Base-by-base conservation (phyloP, 2,329 filamentous ascomycete species). In the Fusarium heterosporum region DNA sequence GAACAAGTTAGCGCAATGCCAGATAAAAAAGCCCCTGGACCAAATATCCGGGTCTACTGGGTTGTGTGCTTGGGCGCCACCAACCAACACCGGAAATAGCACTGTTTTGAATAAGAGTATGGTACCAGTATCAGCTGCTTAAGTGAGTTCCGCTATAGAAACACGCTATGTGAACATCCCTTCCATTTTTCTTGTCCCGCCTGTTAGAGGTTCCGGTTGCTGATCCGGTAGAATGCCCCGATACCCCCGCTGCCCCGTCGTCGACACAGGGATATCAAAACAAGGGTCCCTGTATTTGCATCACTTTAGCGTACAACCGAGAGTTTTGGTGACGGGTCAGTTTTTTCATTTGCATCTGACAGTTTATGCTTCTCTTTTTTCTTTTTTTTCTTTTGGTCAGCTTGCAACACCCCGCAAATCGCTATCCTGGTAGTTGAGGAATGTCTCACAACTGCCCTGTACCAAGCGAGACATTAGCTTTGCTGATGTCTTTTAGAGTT, bases 171-270 rank as follows among this genome's bases (percentile, higher is more conserved):
- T 34, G 16, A 53, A 34, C 29, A 13, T 53, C 40, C 28, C 47
- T 19, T 29, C 29, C 34, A 17, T 3, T 9, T 32, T 14, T 14
- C 30, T 12, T 14, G 6, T 32, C 11, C 30, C 11, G 11, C 11
- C 30, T 13, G 17, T n/a, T 39, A 38, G n/a, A 52, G 22, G 38
- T 32, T 32, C 32, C 55, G 22, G 28, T 45, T 45, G 60, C 40
- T 58, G 60, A 63, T 63, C 60, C 45, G 60, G 60, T 59, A 61
- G 19, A 57, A 46, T 45, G 6, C 51, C 22, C 60, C 60, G 58
- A 52, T 32, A 28, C 25, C 58, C 42, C 57, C 29, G 48, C 26
- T n/a, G 2, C 58, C 42, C 57, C 29, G 48, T 34, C 22, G 2
- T 7, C 14, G 19, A 8, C 2, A 8, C 22, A 42, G 30, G 42